Evolutionary conservation across 139 green algal genomes (phyloP), one percentile per base, ranked within the genome.

Genomic region (Chlamydomonas asymmetrica): DNA sequence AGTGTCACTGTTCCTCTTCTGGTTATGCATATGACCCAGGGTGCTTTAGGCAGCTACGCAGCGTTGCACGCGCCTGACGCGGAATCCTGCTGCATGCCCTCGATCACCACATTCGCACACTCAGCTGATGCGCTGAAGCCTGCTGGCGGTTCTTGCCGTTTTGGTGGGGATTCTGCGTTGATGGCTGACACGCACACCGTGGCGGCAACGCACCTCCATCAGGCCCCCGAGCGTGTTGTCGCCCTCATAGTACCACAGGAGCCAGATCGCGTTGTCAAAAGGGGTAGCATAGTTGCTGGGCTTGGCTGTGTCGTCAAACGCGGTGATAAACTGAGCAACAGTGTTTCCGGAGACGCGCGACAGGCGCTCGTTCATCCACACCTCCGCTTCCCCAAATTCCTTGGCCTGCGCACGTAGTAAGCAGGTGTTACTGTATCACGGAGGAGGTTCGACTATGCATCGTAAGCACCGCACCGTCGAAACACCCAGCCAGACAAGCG

Each of bases 351-450:
- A 81, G 31, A 91, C 80, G 22, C 95, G 87, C 75, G 85, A 90
- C 81, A 98, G 81, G 48, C 96, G 91, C 84, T 97, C 93, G 70
- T 99, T 99, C 96, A 99, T 99, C 96, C 96, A 99, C 20, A 94
- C 93, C 87, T 99, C 96, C 20, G 93, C 96, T 74, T 96, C 92
- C 0, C 95, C 95, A 87, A 97, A 98, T 75, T 99, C 94, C 62
- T 90, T 97, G n/a, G 95, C 95, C 78, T 94, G 84, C 45, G 31
- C 88, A 27, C n/a, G n/a, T n/a, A n/a, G n/a, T n/a, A n/a, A n/a
- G n/a, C n/a, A n/a, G n/a, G n/a, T n/a, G n/a, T n/a, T n/a, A n/a
- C n/a, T n/a, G n/a, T n/a, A n/a, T n/a, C n/a, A n/a, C n/a, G n/a
- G n/a, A n/a, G n/a, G n/a, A n/a, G n/a, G n/a, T n/a, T n/a, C n/a